Percentiles rank a stretch among this genome's conserved stretches.
phyloP scores from a whole-genome alignment of 177 flowering plant species.

The Vitis hybrid region DNA sequence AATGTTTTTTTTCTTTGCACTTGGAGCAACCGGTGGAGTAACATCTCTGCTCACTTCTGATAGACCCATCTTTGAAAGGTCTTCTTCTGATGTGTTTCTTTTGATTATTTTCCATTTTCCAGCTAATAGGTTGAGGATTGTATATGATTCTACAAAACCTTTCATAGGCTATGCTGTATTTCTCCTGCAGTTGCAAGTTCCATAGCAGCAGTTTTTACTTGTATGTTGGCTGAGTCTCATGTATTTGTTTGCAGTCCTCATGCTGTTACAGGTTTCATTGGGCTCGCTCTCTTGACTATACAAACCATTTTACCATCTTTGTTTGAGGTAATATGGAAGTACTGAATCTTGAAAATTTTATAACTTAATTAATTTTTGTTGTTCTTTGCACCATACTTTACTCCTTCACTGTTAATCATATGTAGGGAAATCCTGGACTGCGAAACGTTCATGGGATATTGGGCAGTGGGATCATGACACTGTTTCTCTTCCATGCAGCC shows the following conservation, averaged over 20 bases:
- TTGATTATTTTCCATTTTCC: background rate
- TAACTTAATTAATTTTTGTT: background rate
- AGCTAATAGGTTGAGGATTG: background rate
- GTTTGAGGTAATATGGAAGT: conserved; percentile 63
- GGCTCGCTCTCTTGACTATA: conserved; percentile 70
- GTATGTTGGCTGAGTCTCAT: background rate
- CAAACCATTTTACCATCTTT: conserved; percentile 69
- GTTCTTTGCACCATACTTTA: too few species aligned
- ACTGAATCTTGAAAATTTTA: background rate
- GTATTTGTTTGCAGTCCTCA: conserved; percentile 62
- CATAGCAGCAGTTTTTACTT: background rate
- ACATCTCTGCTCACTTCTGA: conserved; percentile 84
- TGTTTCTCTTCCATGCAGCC: conserved; percentile 81
- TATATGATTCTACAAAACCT: background rate
- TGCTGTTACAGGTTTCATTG: conserved; percentile 79
- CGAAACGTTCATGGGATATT: conserved; percentile 78
- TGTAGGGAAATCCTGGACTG: conserved; percentile 81
- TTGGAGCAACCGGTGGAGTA: conserved; percentile 92
- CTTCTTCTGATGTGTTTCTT: background rate
- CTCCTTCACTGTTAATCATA: background rate
- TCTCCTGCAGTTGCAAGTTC: too few species aligned
- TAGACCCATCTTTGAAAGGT: conserved; percentile 92
- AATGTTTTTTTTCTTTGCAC: conserved; percentile 96
- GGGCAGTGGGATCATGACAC: conserved; percentile 87
- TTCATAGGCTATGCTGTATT: too few species aligned